Conservation (phyloP, 352 stramenopile genomes). For the Globisporangium echinulatum region DNA sequence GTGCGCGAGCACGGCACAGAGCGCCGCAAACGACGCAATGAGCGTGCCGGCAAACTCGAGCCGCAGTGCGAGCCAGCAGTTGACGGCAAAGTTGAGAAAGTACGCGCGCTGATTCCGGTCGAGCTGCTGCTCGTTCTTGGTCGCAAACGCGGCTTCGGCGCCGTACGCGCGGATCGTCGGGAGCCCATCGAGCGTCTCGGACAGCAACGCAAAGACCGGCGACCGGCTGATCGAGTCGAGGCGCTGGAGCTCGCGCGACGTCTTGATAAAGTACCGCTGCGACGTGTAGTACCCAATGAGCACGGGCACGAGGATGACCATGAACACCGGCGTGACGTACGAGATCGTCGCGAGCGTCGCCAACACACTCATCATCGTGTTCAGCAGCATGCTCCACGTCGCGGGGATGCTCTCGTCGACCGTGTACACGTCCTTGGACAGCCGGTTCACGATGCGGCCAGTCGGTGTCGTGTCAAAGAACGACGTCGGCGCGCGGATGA, state of each 20-base stretch:
- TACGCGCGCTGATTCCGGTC: constrained; percentile 71
- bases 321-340: constrained; percentile 62
- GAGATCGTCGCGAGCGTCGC: constrained; percentile 61
- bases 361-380: constrained; percentile 62
- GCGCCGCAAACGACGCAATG: constrained; percentile 49
- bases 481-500: constrained; percentile 73
- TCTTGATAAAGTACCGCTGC: constrained; percentile 92
- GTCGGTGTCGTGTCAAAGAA: constrained; percentile 84
- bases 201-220: constrained; percentile 94
- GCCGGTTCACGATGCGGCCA: constrained; percentile 68
- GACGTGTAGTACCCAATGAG: constrained; percentile 61
- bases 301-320: constrained; percentile 72
- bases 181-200: constrained; percentile 93
- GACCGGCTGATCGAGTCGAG: constrained; percentile 92
- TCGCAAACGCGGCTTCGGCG: constrained; percentile 42
- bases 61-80: constrained; percentile 71
- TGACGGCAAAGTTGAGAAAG: constrained; percentile 68
- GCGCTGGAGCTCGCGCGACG: constrained; percentile 90
- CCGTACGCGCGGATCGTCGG: constrained; percentile 89
- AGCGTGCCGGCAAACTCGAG: constrained; percentile 67
- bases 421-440: constrained; percentile 77
- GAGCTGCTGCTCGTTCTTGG: constrained; percentile 44
- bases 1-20: constrained; percentile 51
- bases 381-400: constrained; percentile 64
- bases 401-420: constrained; percentile 66